Evolutionary conservation across 371 early-diverging fungal species (phyloP), one percentile per base, ranked within the genome.

Genomic region (Rhizopus microsporus): DNA sequence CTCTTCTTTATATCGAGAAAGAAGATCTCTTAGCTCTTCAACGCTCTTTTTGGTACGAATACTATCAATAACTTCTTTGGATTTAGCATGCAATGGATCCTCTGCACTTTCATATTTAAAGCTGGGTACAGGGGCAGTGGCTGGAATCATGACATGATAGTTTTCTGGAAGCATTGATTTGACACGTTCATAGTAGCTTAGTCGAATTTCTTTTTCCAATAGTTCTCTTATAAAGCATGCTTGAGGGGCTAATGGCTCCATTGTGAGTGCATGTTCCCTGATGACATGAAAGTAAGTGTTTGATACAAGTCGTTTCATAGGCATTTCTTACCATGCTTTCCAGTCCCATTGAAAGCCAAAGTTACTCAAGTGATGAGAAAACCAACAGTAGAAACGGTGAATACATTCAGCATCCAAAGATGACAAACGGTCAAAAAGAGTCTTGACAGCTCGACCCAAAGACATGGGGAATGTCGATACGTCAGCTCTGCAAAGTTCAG

Each of bases 261-360:
- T 48, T 8, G 72, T 57, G 37, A 83, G 42, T 2, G 72, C 74
- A n/a, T 53, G 31, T 32, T 77, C 67, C 85, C 85, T 84, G 55
- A 7, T 12, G 30, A 34, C 13, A 6, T 32, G 40, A 42, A 42
- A 53, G 17, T 13, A 4, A 29, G 10, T 16, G 1, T 34, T 13
- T 37, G 17, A 43, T 23, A 23, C 23, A 43, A 43, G n/a, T 15
- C 34, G 7, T 35, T n/a, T 9, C 33, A 10, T 38, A 3, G 50
- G 13, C 23, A 57, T 38, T 13, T 34, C 65, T 75, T 78, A 82
- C 97, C 96, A 97, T 56, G 85, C 86, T 29, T 67, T 68, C 96
- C 96, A 97, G 65, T 91, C 88, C 95, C 95, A 97, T 47, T 83
- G 83, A 71, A 87, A 94, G 5, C 85, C 90, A 82, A 95, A 93